Percentiles rank a stretch among this genome's conserved stretches.
Conservation (phyloP, 208 protist species). For the Entamoeba dispar region DNA sequence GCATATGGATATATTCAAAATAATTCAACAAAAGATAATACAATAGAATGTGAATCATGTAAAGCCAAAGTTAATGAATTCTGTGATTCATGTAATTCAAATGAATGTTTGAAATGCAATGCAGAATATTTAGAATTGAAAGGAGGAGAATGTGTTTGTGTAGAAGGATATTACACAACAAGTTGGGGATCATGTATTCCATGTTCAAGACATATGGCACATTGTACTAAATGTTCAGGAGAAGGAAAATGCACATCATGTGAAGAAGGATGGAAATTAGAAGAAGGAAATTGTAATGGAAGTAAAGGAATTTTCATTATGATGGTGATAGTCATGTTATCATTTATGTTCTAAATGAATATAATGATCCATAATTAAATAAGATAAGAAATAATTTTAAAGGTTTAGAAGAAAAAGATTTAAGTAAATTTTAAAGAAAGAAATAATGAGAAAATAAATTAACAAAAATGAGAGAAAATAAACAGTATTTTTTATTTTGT, state of each 20-base stretch:
- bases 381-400: too few relatives aligned
- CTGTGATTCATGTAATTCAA: background rate
- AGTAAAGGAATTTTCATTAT: too few relatives aligned
- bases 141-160: background rate
- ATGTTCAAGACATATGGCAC: background rate
- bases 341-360: too few relatives aligned
- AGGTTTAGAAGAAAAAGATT: too few relatives aligned
- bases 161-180: background rate
- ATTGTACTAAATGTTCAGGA: background rate
- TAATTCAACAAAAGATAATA: background rate
- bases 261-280: background rate
- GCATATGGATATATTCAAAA: background rate
- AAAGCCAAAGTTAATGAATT: background rate
- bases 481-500: too few relatives aligned
- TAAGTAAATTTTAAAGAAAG: too few relatives aligned
- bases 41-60: background rate
- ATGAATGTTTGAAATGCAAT: background rate
- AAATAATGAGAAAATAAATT: too few relatives aligned
- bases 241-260: background rate
- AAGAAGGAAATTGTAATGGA: background rate
- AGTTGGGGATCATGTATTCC: background rate
- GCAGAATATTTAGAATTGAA: background rate
- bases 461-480: too few relatives aligned
- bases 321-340: too few relatives aligned
- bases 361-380: too few relatives aligned